These are phyloP conservation scores for Ophiostoma tasmaniense DNA, from an alignment of 2,329 filamentous ascomycete genomes.

Conservation along the genomic window DNA sequence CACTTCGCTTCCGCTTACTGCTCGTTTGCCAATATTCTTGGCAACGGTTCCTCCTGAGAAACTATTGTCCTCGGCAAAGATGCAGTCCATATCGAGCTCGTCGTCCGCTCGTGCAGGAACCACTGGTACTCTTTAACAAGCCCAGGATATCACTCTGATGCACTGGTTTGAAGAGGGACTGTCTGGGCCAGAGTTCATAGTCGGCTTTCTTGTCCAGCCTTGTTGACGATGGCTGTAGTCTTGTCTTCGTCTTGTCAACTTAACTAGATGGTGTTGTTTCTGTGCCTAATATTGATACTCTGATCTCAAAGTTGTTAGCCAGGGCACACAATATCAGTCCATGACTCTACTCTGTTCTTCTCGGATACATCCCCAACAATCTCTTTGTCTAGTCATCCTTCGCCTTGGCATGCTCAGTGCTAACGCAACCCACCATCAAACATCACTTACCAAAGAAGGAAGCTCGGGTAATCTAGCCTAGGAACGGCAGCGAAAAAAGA, in stretches of 20 bases:
- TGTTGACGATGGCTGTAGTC: no score
- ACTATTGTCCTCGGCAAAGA: not conserved
- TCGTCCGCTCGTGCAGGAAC: not conserved
- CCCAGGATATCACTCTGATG: not conserved
- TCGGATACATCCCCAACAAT: no score
- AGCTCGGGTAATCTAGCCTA: not conserved
- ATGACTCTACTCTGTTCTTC: no score
- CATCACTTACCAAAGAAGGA: not conserved
- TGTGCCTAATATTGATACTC: no score
- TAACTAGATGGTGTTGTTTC: no score
- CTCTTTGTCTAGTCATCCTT: not conserved
- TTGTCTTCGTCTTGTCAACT: no score
- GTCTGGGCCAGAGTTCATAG: no score
- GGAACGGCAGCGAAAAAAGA: not conserved
- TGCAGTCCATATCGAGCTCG: not conserved
- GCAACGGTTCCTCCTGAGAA: not conserved
- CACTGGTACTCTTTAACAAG: not conserved
- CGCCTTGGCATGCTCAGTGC: not conserved
- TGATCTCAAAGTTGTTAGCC: no score
- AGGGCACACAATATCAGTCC: no score
- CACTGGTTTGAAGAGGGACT: not conserved
- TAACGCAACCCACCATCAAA: not conserved
- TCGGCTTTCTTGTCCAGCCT: no score
- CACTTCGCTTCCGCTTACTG: not conserved
- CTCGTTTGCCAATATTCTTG: not conserved